Evolutionary conservation across 2,329 filamentous ascomycete genomes (phyloP).

Genomic region (Clonostachys sp.): DNA sequence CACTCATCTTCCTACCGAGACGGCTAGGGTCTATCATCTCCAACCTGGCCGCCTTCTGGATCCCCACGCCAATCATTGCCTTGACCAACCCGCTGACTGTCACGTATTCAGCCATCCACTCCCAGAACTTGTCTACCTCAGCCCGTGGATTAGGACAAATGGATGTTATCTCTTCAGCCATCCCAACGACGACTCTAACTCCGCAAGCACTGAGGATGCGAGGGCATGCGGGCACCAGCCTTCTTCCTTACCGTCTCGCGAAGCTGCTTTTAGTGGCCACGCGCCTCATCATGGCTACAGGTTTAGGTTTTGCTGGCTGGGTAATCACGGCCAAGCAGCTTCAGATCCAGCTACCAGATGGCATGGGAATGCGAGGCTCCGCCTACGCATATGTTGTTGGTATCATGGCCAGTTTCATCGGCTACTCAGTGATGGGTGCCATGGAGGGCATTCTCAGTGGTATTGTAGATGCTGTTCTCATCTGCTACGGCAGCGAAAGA

Average conservation of each 20-base stretch:
- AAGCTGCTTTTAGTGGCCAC: constrained; percentile 90
- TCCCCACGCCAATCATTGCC: constrained; percentile 80
- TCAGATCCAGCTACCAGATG: constrained; percentile 51
- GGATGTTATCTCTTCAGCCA: constrained; percentile 69
- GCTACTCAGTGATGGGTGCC: constrained; percentile 86
- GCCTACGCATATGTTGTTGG: constrained; percentile 94
- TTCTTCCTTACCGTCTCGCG: constrained; percentile 77
- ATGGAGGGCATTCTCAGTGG: constrained; percentile 86
- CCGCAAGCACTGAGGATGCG: constrained; percentile 43
- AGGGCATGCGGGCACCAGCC: constrained; percentile 23
- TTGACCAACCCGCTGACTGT: constrained; percentile 88
- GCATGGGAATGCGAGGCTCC: constrained; percentile 63
- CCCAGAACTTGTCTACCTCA: constrained; percentile 72
- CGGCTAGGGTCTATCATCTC: constrained; percentile 62
- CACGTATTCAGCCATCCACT: constrained; percentile 92
- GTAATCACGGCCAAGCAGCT: constrained; percentile 84
- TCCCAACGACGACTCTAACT: constrained; percentile 68
- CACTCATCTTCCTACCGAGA: constrained; percentile 76
- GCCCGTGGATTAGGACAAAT: constrained; percentile 78
- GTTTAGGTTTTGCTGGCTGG: constrained; percentile 93
- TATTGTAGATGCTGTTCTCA: constrained; percentile 81
- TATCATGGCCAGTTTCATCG: constrained; percentile 87
- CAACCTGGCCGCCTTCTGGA: constrained; percentile 71
- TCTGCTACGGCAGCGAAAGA: constrained; percentile 92
- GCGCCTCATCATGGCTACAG: constrained; percentile 84